Base-by-base conservation (phyloP, 1,284 basidiomycete species). In the Pascua guehoae region DNA sequence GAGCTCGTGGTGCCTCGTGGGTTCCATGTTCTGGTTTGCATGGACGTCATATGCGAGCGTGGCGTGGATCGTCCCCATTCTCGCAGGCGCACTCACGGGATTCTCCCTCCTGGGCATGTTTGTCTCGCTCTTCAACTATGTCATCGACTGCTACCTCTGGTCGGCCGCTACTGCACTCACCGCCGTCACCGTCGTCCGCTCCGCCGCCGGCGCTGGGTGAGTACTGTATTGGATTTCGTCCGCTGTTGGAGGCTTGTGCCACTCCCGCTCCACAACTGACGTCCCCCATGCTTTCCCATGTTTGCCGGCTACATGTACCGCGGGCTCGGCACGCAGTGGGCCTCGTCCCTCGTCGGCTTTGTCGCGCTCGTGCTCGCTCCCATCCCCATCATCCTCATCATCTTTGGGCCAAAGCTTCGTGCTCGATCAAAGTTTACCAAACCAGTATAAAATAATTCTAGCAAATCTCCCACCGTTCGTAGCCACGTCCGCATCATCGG, bases 51-150 rank as follows among this genome's bases (percentile, higher is more conserved):
- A 74, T 61, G 54, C 72, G 5, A 65, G 56, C n/a, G 74, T 81
- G 48, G 72, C 74, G 53, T 80, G 74, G 72, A 79, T 79, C 61
- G 72, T 69, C 9, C 75, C 78, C 10, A 65, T 79, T n/a, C 61
- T 80, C 17, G 77, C 81, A 9, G 79, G 78, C 24, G 72, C 69
- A 4, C 62, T 81, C 10, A 73, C 80, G 61, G 75, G 75, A 10
- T 61, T 78, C 9, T 65, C 48, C 15, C 65, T 77, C 12, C 75
- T 85, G 36, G 83, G 84, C 60, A 84, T 87, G 84, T 83, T 83
- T 70, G 71, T 81, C 24, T 72, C 71, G 4, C 61, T 79, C 49
- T 77, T 78, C 69, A 77, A 79, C 71, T 79, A 70, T 66, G 74
- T 82, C 61, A 78, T 82, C 63, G 81, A 82, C 63, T 73, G 76